phyloP scores from a whole-genome alignment of 345 rosid species.

The Mangifera indica region DNA sequence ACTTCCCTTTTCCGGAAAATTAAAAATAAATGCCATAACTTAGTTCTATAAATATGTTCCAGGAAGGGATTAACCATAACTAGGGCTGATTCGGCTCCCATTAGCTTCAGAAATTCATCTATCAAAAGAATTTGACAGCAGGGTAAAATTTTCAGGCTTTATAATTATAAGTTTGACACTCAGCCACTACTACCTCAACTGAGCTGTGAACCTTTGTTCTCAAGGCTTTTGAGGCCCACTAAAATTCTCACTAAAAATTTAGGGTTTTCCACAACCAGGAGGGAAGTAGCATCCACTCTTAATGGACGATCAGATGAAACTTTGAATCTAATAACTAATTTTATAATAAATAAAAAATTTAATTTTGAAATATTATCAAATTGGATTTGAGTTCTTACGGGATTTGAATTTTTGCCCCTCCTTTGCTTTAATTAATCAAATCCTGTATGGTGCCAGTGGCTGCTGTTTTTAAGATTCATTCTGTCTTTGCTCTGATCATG shows the following conservation, averaged over 20 bases:
- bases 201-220: constrained; percentile 6
- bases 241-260: no score
- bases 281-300: no score
- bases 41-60: no score
- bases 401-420: no score
- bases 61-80: no score
- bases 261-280: no score
- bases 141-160: constrained; percentile 17
- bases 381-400: no score
- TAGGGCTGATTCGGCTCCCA: constrained; percentile 17
- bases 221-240: constrained; percentile 5
- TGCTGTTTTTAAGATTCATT: constrained; percentile 31
- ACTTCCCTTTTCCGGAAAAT: not conserved
- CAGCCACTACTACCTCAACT: not conserved
- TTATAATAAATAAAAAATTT: no score
- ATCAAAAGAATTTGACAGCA: not conserved
- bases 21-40: no score
- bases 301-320: no score
- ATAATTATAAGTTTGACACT: not conserved
- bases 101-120: constrained; percentile 3
- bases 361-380: no score
- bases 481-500: constrained; percentile 26
- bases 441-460: constrained; percentile 21
- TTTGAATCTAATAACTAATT: no score
- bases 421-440: not conserved